Conservation (phyloP, 2,329 filamentous ascomycete species). For the Nemania sp. region DNA sequence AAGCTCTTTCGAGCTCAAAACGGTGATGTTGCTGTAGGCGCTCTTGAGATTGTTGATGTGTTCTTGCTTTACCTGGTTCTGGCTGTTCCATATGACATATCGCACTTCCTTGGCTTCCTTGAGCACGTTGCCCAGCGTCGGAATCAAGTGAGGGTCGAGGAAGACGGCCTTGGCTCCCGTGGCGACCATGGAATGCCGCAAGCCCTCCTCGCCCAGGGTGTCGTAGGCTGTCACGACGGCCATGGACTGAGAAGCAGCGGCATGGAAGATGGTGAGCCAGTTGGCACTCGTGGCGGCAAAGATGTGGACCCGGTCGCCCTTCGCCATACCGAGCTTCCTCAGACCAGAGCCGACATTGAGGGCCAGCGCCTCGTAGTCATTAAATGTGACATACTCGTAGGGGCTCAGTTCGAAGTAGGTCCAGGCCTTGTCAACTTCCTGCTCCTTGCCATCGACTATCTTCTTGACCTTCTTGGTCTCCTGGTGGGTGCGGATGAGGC, state of each 20-base stretch:
- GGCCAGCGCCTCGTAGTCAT: slow-evolving; percentile 74
- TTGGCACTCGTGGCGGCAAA: slow-evolving; percentile 73
- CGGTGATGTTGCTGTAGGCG: slow-evolving; percentile 52
- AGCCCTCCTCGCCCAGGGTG: slow-evolving; percentile 72
- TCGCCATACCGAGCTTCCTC: slow-evolving; percentile 71
- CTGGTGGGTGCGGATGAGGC: slow-evolving; percentile 74
- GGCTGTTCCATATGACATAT: slow-evolving; percentile 60
- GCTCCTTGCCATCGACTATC: slow-evolving; percentile 78
- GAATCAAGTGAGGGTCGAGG: slow-evolving; percentile 73
- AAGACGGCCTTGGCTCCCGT: slow-evolving; percentile 74
- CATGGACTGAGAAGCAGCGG: slow-evolving; percentile 72
- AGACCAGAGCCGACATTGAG: slow-evolving; percentile 71
- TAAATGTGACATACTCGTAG: slow-evolving; percentile 78
- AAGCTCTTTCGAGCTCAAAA: slow-evolving; percentile 58
- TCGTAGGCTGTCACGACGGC: slow-evolving; percentile 80
- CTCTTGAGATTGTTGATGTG: slow-evolving; percentile 55
- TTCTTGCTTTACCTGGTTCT: slow-evolving; percentile 56
- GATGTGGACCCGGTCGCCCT: slow-evolving; percentile 74
- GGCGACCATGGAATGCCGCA: slow-evolving; percentile 72
- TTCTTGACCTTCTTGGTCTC: slow-evolving; percentile 92
- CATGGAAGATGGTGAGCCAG: slow-evolving; percentile 58
- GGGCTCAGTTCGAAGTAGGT: slow-evolving; percentile 82
- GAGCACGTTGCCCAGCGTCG: slow-evolving; percentile 59
- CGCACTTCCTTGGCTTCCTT: slow-evolving; percentile 55
- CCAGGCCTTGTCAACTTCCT: slow-evolving; percentile 85